Percentiles rank a stretch among this genome's conserved stretches.
Evolutionary conservation across 1,284 basidiomycete genomes (phyloP).

Genomic region (Phenoliferia sp.): DNA sequence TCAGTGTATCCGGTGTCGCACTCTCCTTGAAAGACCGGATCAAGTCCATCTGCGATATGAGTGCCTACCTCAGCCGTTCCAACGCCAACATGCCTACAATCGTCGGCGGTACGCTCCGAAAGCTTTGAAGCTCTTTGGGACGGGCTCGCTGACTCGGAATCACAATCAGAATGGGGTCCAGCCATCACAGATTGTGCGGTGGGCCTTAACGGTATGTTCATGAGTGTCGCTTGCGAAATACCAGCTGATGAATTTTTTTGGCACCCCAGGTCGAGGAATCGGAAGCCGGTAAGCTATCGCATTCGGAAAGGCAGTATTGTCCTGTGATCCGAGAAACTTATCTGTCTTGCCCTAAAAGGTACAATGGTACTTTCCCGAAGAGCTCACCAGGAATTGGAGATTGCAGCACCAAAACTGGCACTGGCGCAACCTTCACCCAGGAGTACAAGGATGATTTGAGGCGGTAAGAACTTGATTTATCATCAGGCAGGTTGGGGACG

Average conservation of each 20-base stretch:
- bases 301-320: background rate
- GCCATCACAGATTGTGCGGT: background rate
- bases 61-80: background rate
- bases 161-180: no score
- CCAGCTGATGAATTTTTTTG: background rate
- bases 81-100: background rate
- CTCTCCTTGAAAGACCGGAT: slow-evolving; percentile 31
- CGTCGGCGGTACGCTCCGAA: no score
- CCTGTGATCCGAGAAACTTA: background rate
- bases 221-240: background rate
- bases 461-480: slow-evolving; percentile 23
- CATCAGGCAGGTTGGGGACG: background rate
- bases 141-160: no score
- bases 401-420: slow-evolving; percentile 68
- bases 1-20: slow-evolving; percentile 9
- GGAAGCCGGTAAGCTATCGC: background rate
- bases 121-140: no score
- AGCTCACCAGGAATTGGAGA: slow-evolving; percentile 52
- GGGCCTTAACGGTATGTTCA: background rate
- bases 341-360: background rate
- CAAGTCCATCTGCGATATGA: background rate
- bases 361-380: background rate
- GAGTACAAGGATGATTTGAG: slow-evolving; percentile 78
- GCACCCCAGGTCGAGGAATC: background rate
- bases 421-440: slow-evolving; percentile 64